Evolutionary conservation across 139 green algal genomes (phyloP), one percentile per base, ranked within the genome.

Genomic region (Edaphochlamys debaryana): DNA sequence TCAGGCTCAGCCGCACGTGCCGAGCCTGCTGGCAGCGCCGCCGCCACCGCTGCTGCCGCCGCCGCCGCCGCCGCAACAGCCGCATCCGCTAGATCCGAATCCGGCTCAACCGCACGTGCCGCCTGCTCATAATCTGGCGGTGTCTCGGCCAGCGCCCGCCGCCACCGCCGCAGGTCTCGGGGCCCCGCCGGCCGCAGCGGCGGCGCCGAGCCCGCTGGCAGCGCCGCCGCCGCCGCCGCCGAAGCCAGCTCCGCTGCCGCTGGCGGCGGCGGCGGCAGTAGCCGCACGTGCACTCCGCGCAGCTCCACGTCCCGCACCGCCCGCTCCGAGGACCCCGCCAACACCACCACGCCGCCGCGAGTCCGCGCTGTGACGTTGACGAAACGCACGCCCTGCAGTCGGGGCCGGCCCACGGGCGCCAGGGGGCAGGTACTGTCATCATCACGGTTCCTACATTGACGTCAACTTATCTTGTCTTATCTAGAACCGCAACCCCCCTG

Each of bases 241-340:
- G 69, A n/a, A n/a, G n/a, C n/a, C n/a, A n/a, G n/a, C n/a, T n/a
- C 41, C 69, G 45, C 69, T 13, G 29, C 69, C 67, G 56, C 56
- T 30, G 56, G 23, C 56, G 56, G 3, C 20, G 23, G 56, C 37
- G 45, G 37, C 56, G 56, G 73, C 25, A 20, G 0, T 40, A 69
- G 56, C 56, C 4, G 40, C 4, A 81, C 4, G 17, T 36, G 37
- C 25, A 63, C 54, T 17, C 19, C 30, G 54, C 56, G 22, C 23
- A 63, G 56, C 56, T 27, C 9, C 56, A 81, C 41, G n/a, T 71
- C 30, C 29, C 27, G 7, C 30, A 81, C 0, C 38, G 30, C 25
- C 40, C 74, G 42, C 62, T 81, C 74, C 17, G 74, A n/a, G 2
- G 40, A 72, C 17, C 74, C 74, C 8, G 74, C 58, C 29, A 81